Base-by-base conservation (phyloP, 1,139 yeast genomes). In the Nematodospora anomalae region DNA sequence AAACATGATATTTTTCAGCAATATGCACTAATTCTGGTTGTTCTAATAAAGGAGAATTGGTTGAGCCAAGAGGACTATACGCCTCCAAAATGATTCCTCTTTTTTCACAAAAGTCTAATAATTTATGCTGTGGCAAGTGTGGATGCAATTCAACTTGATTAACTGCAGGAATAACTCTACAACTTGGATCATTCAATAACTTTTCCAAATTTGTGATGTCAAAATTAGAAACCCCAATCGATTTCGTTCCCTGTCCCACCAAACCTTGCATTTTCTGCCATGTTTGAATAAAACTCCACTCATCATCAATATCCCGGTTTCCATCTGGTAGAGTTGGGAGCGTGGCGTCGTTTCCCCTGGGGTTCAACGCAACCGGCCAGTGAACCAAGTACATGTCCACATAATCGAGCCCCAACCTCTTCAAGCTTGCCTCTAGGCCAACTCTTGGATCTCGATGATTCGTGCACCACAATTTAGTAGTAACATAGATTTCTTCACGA, bases 221-320 rank as follows among this genome's bases (percentile, higher is more conserved):
- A 60, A 79, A 82, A 67, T 87, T 87, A 36, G 90, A 83, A 30
- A 87, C 87, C 53, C 96, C 96, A 52, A 87, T 73, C 27, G 92
- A 76, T 57, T 71, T 79, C 33, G 77, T 43, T 27, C 80, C 83
- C 30, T 77, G 60, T 28, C 53, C 58, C 44, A 76, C 67, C 42
- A 83, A 62, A 38, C 74, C 65, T 62, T 85, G 89, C 70, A 85
- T 63, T 40, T 67, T 62, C 52, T 72, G 74, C 79, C 83, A 86
- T 32, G 94, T 80, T 51, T 83, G 75, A 42, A 75, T 56, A 46
- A 73, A 74, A 47, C 68, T 62, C 76, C 83, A 80, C 35, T 65
- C 71, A n/a, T 38, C 35, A 3, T 45, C 13, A 41, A 76, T 51
- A 37, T 58, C 62, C 36, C 58, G 49, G 22, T 43, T 38, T 6